phyloP scores from a whole-genome alignment of 768 basidiomycete genomes.

The Boletus sp. region DNA sequence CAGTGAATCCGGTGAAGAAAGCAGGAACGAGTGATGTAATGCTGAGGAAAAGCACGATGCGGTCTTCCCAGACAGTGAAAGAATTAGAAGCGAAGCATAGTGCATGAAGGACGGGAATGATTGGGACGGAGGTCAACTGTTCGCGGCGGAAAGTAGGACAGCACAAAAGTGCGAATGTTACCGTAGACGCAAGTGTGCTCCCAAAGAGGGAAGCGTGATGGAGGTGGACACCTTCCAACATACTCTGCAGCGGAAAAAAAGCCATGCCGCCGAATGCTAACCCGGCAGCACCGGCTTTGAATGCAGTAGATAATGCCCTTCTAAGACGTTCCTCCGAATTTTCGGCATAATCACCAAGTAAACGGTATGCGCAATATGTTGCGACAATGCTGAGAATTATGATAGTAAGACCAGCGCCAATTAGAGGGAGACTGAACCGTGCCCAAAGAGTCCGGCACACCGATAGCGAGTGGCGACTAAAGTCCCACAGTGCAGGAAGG shows the following conservation, averaged over 20 bases:
- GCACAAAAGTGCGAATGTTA: conserved; percentile 43
- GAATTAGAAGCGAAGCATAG: conserved; percentile 88
- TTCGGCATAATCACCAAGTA: conserved; percentile 38
- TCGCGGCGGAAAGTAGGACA: conserved; percentile 33
- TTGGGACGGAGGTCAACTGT: conserved; percentile 30
- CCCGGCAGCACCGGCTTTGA: conserved; percentile 34
- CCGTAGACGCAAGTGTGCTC: conserved; percentile 43
- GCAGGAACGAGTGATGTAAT: conserved; percentile 59
- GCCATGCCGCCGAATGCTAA: conserved; percentile 38
- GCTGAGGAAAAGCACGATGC: conserved; percentile 70
- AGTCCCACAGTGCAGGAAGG: conserved; percentile 17
- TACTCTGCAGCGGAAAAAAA: conserved; percentile 30
- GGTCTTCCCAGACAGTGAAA: conserved; percentile 97
- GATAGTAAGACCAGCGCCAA: conserved; percentile 66
- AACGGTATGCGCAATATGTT: conserved; percentile 52
- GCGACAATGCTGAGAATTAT: conserved; percentile 55
- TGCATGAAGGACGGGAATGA: conserved; percentile 66
- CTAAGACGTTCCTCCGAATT: conserved; percentile 44
- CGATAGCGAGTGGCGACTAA: conserved; percentile 37
- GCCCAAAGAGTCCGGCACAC: conserved; percentile 90
- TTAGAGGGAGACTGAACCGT: conserved; percentile 80
- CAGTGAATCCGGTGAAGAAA: conserved; percentile 59
- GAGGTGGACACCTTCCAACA: conserved; percentile 46
- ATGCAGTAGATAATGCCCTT: conserved; percentile 28
- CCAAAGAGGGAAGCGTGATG: conserved; percentile 52